Evolutionary conservation across 2,329 filamentous ascomycete genomes (phyloP), one percentile per base, ranked within the genome.

Genomic region (Hymenoscyphus repandus): DNA sequence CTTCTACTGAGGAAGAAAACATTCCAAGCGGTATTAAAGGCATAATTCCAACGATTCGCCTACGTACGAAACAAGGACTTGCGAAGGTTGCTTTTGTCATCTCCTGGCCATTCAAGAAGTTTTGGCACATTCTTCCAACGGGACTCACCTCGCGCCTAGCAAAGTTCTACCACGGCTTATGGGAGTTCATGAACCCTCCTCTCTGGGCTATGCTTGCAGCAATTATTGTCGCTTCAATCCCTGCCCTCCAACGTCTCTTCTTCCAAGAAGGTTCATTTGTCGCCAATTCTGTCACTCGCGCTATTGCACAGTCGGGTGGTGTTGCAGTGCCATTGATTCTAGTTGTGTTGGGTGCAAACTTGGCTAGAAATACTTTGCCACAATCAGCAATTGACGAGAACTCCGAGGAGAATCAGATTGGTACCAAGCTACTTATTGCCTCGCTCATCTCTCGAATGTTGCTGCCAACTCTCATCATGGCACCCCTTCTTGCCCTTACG

Each of bases 111-210:
- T 58, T 50, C 15, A 50, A 56, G 69, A 15, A 51, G 12, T 40
- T 48, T 22, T 83, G 80, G 64, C 61, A 69, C 22, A 58, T 66
- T 22, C 71, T 86, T 9, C 83, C 83, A 3, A 56, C 61, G 4
- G 70, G 74, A 15, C 53, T 80, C 0, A 82, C 85, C 60, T 75
- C 70, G 45, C 58, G 65, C 6, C 62, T 83, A 3, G 68, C 72
- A 9, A 71, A 67, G 20, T 56, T 72, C 15, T 70, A 80, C 59
- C 71, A 70, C 44, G 90, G 90, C 47, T 67, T 91, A 11, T 93
- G 88, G 87, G 86, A 88, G 43, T 96, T 96, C 68, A 97, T 99
- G 92, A 97, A 97, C 70, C 92, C 93, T 38, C 93, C 93, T 1
- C 82, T 99, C 22, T 97, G 91, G 90, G 91, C 93, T 30, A 97